These are phyloP conservation scores for Elaeagnus macrophylla DNA, from an alignment of 306 rosid species.

Conservation along the genomic window DNA sequence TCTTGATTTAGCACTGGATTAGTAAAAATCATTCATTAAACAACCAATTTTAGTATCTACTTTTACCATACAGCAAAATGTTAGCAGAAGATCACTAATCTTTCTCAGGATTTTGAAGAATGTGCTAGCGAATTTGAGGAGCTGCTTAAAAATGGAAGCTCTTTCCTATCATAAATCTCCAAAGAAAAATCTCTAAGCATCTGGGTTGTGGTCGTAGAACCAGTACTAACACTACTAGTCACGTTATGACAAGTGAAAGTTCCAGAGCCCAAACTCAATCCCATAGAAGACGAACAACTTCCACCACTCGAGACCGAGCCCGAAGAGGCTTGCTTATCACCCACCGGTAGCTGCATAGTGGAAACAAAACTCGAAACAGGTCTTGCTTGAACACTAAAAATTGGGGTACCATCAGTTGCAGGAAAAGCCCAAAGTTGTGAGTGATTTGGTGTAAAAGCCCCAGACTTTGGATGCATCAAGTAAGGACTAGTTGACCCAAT, in stretches of 20 bases:
- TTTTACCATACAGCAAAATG: too few species aligned
- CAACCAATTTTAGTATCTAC: too few species aligned
- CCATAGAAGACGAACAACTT: constrained; percentile 33
- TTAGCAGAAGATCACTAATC: too few species aligned
- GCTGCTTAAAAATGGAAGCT: constrained; percentile 55
- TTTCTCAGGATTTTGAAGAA: constrained; percentile 30
- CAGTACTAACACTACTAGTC: not conserved
- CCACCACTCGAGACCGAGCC: constrained; percentile 23
- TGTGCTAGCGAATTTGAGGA: constrained; percentile 35
- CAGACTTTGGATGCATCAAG: constrained; percentile 50
- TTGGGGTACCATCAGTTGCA: constrained; percentile 26
- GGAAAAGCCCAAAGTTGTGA: constrained; percentile 73
- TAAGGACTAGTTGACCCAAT: constrained; percentile 28
- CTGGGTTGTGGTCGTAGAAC: constrained; percentile 24
- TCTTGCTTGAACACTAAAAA: constrained; percentile 41
- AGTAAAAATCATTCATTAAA: too few species aligned
- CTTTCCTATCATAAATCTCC: constrained; percentile 65
- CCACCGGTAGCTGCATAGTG: constrained; percentile 29
- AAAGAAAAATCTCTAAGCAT: constrained; percentile 64
- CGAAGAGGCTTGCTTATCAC: constrained; percentile 16
- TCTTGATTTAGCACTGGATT: too few species aligned
- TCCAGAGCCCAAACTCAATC: constrained; percentile 29
- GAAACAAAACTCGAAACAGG: constrained; percentile 62
- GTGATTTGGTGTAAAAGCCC: constrained; percentile 21
- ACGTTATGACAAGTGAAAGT: constrained; percentile 4